These are phyloP conservation scores for Benincasa hispida DNA, from an alignment of 306 rosid species.

Conservation along the genomic window DNA sequence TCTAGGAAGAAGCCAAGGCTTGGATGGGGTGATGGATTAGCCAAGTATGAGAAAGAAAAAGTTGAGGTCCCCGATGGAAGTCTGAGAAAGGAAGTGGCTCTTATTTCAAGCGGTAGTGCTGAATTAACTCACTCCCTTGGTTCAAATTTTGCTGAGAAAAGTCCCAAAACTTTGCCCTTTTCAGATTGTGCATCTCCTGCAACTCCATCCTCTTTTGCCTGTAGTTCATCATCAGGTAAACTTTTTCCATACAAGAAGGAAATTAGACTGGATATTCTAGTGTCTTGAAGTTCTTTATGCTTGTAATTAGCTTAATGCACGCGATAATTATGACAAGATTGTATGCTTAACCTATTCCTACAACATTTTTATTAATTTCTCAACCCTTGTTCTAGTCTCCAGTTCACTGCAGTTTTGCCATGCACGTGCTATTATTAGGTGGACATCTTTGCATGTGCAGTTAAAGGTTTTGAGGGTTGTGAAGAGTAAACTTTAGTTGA, in stretches of 20 bases:
- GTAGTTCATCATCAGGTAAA: slow-evolving; percentile 94
- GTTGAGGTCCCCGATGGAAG: slow-evolving; percentile 67
- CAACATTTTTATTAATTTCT: not conserved
- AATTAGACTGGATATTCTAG: not conserved
- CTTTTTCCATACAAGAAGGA: not conserved
- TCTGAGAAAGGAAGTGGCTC: slow-evolving; percentile 39
- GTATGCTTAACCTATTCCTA: not conserved
- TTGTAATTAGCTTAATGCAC: not conserved
- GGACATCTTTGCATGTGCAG: not conserved
- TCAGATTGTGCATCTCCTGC: slow-evolving; percentile 86
- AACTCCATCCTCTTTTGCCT: slow-evolving; percentile 92
- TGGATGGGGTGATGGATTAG: slow-evolving; percentile 97
- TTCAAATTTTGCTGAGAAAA: slow-evolving; percentile 51
- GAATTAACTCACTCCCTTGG: slow-evolving; percentile 38
- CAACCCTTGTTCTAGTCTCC: not conserved
- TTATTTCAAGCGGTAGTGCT: slow-evolving; percentile 22
- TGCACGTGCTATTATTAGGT: not conserved
- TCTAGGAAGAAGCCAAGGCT: slow-evolving; percentile 89
- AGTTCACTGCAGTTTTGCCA: not conserved
- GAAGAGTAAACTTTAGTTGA: not conserved
- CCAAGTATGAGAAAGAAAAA: slow-evolving; percentile 90
- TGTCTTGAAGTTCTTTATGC: not conserved
- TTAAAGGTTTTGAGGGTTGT: not conserved
- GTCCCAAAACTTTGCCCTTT: slow-evolving; percentile 43
- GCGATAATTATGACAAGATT: not conserved